A percentile compares a stretch with the other conserved stretches of the same genome.
phyloP scores from a whole-genome alignment of 73 alveolate species.

The Uronychia setigera region DNA sequence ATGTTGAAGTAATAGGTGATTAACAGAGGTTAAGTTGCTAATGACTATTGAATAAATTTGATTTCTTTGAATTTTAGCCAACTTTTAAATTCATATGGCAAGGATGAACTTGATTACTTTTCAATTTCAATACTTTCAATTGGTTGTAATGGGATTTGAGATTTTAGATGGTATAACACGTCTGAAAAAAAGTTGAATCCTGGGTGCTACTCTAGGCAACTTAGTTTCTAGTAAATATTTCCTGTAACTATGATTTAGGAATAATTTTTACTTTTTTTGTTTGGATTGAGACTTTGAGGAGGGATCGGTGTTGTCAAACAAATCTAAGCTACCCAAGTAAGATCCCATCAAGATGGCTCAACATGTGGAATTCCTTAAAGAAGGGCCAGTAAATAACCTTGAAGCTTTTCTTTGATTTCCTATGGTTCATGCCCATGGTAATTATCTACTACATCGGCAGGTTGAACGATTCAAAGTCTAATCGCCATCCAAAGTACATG shows the following conservation, averaged over 20 bases:
- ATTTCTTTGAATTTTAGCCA: neutral
- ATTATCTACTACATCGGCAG: neutral
- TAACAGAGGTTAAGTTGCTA: neutral
- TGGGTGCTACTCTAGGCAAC: neutral
- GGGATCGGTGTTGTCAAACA: neutral
- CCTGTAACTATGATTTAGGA: neutral
- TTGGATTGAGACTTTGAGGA: neutral
- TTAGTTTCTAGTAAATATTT: neutral
- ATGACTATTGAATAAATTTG: too few relatives aligned
- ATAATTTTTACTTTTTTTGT: too few relatives aligned
- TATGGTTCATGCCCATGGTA: neutral
- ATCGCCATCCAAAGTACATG: neutral
- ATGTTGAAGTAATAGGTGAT: neutral
- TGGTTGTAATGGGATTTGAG: too few relatives aligned
- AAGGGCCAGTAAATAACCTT: neutral
- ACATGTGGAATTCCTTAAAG: neutral
- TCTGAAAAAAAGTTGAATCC: neutral
- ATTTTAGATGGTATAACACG: too few relatives aligned
- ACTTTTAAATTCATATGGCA: too few relatives aligned
- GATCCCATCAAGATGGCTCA: neutral
- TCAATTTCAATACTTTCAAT: neutral
- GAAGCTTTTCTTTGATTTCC: neutral
- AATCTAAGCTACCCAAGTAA: neutral
- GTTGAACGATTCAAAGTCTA: neutral
- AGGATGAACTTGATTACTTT: neutral